Evolutionary conservation across 148 eudicot species (phyloP).

Genomic region (Chenopodium suecicum): DNA sequence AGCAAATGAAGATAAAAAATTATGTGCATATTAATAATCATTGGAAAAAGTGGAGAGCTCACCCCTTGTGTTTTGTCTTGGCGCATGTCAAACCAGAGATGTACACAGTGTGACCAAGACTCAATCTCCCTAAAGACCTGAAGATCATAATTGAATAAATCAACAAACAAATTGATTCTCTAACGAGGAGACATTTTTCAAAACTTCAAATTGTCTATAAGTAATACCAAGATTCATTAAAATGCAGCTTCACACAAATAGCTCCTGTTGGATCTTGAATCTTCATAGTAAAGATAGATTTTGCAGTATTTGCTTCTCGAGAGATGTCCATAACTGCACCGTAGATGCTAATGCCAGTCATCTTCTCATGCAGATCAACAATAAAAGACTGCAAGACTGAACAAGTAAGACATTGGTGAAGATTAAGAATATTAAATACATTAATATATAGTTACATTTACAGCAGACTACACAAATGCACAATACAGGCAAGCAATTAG

Average conservation of each 20-base stretch:
- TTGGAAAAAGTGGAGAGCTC: slow-evolving; percentile 16
- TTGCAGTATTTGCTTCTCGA: slow-evolving; percentile 39
- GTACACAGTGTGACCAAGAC: slow-evolving; percentile 69
- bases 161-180: slow-evolving; percentile 5
- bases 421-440: slow-evolving; percentile 7
- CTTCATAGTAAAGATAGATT: slow-evolving; percentile 45
- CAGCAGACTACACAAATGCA: not conserved
- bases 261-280: slow-evolving; percentile 76
- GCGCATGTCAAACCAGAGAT: slow-evolving; percentile 76
- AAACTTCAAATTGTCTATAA: not conserved
- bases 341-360: slow-evolving; percentile 84
- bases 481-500: not conserved
- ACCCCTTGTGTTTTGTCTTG: slow-evolving; percentile 57
- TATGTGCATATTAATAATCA: not conserved
- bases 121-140: slow-evolving; percentile 89
- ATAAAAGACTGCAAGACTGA: slow-evolving; percentile 77
- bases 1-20: too few species aligned
- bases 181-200: not conserved
- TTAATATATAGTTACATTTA: not conserved
- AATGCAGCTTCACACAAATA: slow-evolving; percentile 73
- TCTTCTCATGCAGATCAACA: slow-evolving; percentile 80
- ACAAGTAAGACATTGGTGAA: slow-evolving; percentile 44
- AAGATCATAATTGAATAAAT: slow-evolving; percentile 20
- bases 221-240: slow-evolving; percentile 63
- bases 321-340: slow-evolving; percentile 62